Percentiles rank a stretch among this genome's conserved stretches.
Evolutionary conservation across 345 rosid species (phyloP).

Genomic region (Clausena lansium): DNA sequence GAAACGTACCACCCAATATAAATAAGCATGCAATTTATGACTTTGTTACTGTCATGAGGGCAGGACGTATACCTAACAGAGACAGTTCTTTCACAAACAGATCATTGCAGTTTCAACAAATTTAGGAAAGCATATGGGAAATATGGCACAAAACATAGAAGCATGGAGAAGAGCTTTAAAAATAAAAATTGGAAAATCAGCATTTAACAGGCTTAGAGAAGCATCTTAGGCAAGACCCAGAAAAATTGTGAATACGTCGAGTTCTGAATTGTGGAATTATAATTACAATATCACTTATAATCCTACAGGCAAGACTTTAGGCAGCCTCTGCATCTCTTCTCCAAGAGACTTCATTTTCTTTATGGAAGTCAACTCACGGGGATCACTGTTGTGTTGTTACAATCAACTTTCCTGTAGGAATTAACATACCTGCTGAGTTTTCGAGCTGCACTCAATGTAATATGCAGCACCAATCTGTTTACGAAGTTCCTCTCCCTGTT

Average conservation of each 20-base stretch:
- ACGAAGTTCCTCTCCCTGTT: conserved; percentile 95
- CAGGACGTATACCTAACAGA: neutral
- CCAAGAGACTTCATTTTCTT: neutral
- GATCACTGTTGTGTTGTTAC: neutral
- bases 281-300: neutral
- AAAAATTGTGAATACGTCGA: neutral
- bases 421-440: conserved; percentile 86
- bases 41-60: neutral
- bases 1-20: neutral
- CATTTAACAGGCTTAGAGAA: conserved; percentile 1
- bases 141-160: neutral
- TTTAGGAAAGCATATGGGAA: neutral
- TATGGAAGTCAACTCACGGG: neutral
- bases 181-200: conserved; percentile 1
- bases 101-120: neutral
- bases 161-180: conserved; percentile 6
- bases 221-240: neutral
- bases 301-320: neutral
- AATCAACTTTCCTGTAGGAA: conserved; percentile 7
- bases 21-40: neutral
- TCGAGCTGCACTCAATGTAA: conserved; percentile 97
- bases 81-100: neutral
- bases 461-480: conserved; percentile 89
- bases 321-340: neutral
- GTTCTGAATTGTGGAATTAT: neutral